Evolutionary conservation across 2,329 filamentous ascomycete species (phyloP).

Genomic region (Xylaria sp.): DNA sequence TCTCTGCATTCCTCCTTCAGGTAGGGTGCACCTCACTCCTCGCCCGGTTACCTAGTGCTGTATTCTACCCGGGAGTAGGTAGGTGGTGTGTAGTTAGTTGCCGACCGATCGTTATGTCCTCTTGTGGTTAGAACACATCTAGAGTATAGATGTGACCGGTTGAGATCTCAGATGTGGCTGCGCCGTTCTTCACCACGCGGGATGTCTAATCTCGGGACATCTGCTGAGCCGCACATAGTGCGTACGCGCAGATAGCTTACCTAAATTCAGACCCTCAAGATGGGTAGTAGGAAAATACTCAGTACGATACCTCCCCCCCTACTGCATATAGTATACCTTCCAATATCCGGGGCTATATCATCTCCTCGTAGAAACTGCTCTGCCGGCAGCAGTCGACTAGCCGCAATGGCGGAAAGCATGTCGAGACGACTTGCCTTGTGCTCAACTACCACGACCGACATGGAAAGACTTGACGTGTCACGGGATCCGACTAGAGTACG

Average conservation of each 20-base stretch:
- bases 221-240: not conserved
- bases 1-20: not conserved
- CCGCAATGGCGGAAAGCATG: not conserved
- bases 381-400: not conserved
- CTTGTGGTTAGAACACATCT: constrained; percentile 7
- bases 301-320: not conserved
- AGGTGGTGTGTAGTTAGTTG: not conserved
- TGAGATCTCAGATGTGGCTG: not conserved
- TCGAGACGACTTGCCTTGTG: too few species aligned
- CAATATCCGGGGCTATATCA: not conserved
- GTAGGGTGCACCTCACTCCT: not conserved
- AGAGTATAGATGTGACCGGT: not conserved
- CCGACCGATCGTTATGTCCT: not conserved
- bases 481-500: not conserved
- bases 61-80: not conserved
- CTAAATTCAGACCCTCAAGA: not conserved
- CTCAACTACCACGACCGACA: not conserved
- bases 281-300: not conserved
- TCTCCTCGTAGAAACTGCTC: too few species aligned
- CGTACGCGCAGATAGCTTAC: not conserved
- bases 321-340: not conserved
- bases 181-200: not conserved
- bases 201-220: not conserved
- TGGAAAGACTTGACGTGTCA: not conserved
- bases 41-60: not conserved